Conservation (phyloP, 140 eudicot species). For the Erigeron philadelphicus region DNA sequence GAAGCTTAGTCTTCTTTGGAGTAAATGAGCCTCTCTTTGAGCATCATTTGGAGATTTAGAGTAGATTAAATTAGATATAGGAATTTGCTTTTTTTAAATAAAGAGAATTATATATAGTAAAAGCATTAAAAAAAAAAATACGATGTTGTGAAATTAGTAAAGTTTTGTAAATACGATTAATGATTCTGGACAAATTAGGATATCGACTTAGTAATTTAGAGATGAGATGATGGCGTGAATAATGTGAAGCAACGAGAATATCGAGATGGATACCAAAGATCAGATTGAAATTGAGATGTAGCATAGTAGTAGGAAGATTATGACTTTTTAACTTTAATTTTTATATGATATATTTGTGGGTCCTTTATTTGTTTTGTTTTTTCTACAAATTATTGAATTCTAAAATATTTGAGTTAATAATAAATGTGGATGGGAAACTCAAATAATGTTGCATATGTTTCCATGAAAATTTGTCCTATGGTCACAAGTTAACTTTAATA, state of each 20-base stretch:
- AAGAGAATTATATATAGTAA: too few species aligned
- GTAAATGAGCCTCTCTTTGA: too few species aligned
- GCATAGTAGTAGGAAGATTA: slow-evolving; percentile 22
- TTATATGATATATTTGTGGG: slow-evolving; percentile 27
- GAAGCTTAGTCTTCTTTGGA: too few species aligned
- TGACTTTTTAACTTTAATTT: slow-evolving; percentile 32
- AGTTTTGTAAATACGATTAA: background rate
- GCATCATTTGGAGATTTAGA: too few species aligned
- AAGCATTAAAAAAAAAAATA: background rate
- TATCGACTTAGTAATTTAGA: background rate
- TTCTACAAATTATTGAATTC: background rate
- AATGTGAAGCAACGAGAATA: slow-evolving; percentile 27
- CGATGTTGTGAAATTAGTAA: background rate
- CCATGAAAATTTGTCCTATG: too few species aligned
- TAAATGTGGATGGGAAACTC: too few species aligned
- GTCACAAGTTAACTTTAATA: too few species aligned
- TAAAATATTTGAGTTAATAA: too few species aligned
- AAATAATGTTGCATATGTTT: too few species aligned
- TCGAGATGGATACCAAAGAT: slow-evolving; percentile 43
- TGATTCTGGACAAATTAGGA: background rate
- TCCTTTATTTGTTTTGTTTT: background rate
- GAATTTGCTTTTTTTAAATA: too few species aligned
- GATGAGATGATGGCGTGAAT: slow-evolving; percentile 28
- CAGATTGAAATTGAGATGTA: slow-evolving; percentile 32
- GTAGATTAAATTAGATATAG: too few species aligned